Evolutionary conservation across 2,329 filamentous ascomycete species (phyloP).

Genomic region (Arthrinium puccinioides): DNA sequence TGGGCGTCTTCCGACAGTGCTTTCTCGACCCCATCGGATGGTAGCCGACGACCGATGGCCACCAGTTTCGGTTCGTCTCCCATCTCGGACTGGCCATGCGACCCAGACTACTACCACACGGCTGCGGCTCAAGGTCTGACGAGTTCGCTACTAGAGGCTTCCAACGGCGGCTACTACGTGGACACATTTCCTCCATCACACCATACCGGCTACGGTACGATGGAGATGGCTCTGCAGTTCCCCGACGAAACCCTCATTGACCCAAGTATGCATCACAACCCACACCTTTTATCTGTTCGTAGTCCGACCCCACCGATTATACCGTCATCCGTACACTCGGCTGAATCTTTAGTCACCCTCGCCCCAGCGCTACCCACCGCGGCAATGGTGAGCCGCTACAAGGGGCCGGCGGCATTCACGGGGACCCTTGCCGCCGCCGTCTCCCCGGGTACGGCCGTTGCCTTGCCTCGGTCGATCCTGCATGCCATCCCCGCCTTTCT

Average conservation of each 20-base stretch:
- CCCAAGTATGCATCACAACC: conserved; percentile 25
- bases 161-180: too few relatives aligned
- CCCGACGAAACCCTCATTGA: conserved; percentile 24
- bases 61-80: conserved; percentile 14
- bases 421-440: conserved; percentile 25
- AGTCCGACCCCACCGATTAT: conserved; percentile 39
- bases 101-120: too few relatives aligned
- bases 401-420: conserved; percentile 27
- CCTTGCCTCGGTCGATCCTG: conserved; percentile 26
- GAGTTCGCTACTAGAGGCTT: conserved; percentile 16
- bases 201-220: conserved; percentile 25
- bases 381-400: conserved; percentile 31
- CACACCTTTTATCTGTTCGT: conserved; percentile 37
- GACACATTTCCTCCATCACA: conserved; percentile 17
- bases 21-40: conserved; percentile 40
- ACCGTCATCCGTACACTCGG: conserved; percentile 33
- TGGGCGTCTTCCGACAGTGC: conserved; percentile 39
- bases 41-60: conserved; percentile 10
- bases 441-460: conserved; percentile 29
- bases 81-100: conserved; percentile 14
- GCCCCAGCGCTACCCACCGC: conserved; percentile 31
- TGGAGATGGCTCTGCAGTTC: conserved; percentile 29
- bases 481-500: conserved; percentile 42
- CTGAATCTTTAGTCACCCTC: conserved; percentile 42
- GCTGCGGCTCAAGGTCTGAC: conserved; percentile 10